phyloP scores from a whole-genome alignment of 805 yeast genomes.

The Debaryomyces castellii region DNA sequence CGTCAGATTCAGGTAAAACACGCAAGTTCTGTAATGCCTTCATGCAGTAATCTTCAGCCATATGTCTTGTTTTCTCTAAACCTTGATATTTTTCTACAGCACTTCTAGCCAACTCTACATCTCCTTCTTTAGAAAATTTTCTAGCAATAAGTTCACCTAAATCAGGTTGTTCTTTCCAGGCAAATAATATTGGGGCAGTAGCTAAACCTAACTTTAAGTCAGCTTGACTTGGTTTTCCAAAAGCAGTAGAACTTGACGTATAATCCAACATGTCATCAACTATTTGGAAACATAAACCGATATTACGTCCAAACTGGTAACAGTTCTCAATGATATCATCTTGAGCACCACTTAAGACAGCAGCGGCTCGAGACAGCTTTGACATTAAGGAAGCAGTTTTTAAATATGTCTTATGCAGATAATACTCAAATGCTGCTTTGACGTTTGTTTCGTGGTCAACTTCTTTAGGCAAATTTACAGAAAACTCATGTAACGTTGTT shows the following conservation, averaged over 20 bases:
- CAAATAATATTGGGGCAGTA: slow-evolving; percentile 92
- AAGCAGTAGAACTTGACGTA: slow-evolving; percentile 76
- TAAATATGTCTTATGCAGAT: slow-evolving; percentile 89
- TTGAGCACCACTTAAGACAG: slow-evolving; percentile 84
- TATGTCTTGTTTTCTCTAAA: slow-evolving; percentile 65
- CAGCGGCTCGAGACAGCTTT: slow-evolving; percentile 89
- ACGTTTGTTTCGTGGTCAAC: slow-evolving; percentile 65
- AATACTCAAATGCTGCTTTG: slow-evolving; percentile 92
- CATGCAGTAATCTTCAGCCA: slow-evolving; percentile 78
- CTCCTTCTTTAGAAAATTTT: slow-evolving; percentile 79
- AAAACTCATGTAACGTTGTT: slow-evolving; percentile 57
- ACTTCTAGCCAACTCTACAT: slow-evolving; percentile 75
- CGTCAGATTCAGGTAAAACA: slow-evolving; percentile 81
- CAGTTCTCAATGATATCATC: slow-evolving; percentile 77
- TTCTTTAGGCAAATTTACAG: slow-evolving; percentile 38
- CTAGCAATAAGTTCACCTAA: slow-evolving; percentile 82
- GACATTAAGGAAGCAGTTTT: slow-evolving; percentile 95
- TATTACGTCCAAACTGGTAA: slow-evolving; percentile 87
- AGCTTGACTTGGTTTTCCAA: slow-evolving; percentile 96
- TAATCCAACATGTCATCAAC: slow-evolving; percentile 96
- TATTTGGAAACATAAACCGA: slow-evolving; percentile 93
- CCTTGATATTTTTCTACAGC: slow-evolving; percentile 75
- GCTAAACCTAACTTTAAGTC: slow-evolving; percentile 93
- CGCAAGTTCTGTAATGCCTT: slow-evolving; percentile 73
- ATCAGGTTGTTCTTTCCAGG: slow-evolving; percentile 87